Percentiles rank a stretch among this genome's conserved stretches.
phyloP scores from a whole-genome alignment of 108 stramenopile species.

The Nitzschia palea region DNA sequence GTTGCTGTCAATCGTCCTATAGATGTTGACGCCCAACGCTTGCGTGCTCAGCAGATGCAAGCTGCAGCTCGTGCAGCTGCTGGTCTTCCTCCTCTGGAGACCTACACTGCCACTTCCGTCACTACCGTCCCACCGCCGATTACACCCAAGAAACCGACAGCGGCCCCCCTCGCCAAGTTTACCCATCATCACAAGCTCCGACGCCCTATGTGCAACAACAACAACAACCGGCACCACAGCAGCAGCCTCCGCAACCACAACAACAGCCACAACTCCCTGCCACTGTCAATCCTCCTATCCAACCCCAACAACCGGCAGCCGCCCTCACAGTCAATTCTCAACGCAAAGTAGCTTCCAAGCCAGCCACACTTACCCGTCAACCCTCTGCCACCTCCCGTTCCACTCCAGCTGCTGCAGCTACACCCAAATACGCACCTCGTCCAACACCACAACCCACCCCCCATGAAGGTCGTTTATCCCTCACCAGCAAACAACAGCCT shows the following conservation, averaged over 20 bases:
- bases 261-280: constrained; percentile 24
- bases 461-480: constrained; percentile 47
- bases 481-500: constrained; percentile 1
- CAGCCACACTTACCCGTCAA: constrained; percentile 8
- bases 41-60: constrained; percentile 42
- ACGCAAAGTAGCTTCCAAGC: constrained; percentile 16
- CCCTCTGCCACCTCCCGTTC: background rate
- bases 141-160: constrained; percentile 14
- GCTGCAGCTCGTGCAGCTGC: constrained; percentile 49
- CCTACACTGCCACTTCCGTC: constrained; percentile 38
- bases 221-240: constrained; percentile 27
- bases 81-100: constrained; percentile 53
- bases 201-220: no score
- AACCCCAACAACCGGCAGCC: constrained; percentile 13
- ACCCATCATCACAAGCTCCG: constrained; percentile 4
- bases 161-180: background rate
- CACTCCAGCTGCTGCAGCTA: constrained; percentile 4
- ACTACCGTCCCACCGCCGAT: constrained; percentile 39
- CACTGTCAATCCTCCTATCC: constrained; percentile 4
- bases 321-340: constrained; percentile 3
- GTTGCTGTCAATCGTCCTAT: background rate
- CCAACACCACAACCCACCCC: constrained; percentile 46
- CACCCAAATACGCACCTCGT: background rate
- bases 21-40: constrained; percentile 19
- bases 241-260: constrained; percentile 21